phyloP scores from a whole-genome alignment of 2,329 filamentous ascomycete genomes.

The Aspergillus hiratsukae region DNA sequence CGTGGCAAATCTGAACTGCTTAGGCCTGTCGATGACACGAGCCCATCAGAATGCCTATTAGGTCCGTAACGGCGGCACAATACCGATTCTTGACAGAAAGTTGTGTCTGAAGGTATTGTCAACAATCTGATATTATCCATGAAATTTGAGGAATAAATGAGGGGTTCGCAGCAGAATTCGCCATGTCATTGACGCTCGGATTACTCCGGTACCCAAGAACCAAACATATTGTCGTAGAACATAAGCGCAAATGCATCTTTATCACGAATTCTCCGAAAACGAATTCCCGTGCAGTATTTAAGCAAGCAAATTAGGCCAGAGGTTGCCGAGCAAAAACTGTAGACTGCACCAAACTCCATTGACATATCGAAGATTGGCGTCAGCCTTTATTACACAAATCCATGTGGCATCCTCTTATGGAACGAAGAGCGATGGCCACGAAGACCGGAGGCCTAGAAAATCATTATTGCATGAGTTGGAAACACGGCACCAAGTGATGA shows the following conservation, averaged over 20 bases:
- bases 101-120: not conserved
- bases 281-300: not conserved
- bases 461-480: not conserved
- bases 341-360: not conserved
- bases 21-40: not conserved
- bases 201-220: not conserved
- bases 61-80: not conserved
- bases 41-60: not conserved
- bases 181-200: not conserved
- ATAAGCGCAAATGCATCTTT: not conserved
- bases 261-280: not conserved
- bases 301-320: not conserved
- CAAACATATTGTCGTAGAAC: not conserved
- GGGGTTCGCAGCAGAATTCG: not conserved
- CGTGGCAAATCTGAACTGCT: not conserved
- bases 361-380: not conserved
- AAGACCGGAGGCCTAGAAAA: not conserved
- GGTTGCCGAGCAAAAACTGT: not conserved
- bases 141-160: not conserved
- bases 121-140: not conserved
- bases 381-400: not conserved
- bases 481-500: not conserved
- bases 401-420: not conserved
- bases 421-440: not conserved
- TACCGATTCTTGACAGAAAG: not conserved